These are phyloP conservation scores for Chaetoceros tenuissimus DNA, from an alignment of 108 stramenopile species.

Conservation along the genomic window DNA sequence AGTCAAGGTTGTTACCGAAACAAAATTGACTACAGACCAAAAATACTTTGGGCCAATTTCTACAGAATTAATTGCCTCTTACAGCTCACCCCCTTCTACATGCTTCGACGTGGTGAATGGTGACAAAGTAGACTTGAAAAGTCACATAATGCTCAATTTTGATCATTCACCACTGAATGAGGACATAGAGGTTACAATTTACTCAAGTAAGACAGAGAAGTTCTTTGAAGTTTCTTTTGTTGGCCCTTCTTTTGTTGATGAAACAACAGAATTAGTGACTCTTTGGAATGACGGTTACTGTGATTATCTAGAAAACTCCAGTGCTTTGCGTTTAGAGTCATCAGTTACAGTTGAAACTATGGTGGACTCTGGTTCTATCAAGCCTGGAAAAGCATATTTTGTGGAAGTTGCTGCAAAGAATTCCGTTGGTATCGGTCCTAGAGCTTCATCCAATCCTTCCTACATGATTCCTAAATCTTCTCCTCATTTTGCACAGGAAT, in stretches of 20 bases:
- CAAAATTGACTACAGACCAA: too few relatives aligned
- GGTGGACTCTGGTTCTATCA: slow-evolving; percentile 33
- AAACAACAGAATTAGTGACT: slow-evolving; percentile 33
- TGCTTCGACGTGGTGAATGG: slow-evolving; percentile 32
- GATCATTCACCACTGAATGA: slow-evolving; percentile 46
- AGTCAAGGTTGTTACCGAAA: neutral
- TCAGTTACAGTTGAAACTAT: slow-evolving; percentile 19
- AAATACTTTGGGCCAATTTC: too few relatives aligned
- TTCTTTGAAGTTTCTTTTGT: slow-evolving; percentile 36
- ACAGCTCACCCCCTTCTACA: slow-evolving; percentile 29
- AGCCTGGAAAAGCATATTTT: slow-evolving; percentile 51
- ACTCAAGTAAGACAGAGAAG: slow-evolving; percentile 7
- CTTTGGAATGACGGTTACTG: neutral
- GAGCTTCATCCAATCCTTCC: slow-evolving; percentile 6
- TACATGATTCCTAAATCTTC: slow-evolving; percentile 28
- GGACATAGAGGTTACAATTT: slow-evolving; percentile 29
- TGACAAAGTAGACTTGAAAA: slow-evolving; percentile 28
- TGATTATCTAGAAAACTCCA: neutral
- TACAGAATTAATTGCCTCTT: slow-evolving; percentile 21
- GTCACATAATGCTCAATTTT: slow-evolving; percentile 34
- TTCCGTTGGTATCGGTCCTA: slow-evolving; percentile 32
- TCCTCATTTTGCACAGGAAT: slow-evolving; percentile 29
- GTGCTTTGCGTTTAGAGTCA: neutral
- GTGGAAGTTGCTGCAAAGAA: slow-evolving; percentile 59
- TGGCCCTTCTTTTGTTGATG: slow-evolving; percentile 35